Conservation (phyloP, 257 asterid species). For the Nicotiana otophora region DNA sequence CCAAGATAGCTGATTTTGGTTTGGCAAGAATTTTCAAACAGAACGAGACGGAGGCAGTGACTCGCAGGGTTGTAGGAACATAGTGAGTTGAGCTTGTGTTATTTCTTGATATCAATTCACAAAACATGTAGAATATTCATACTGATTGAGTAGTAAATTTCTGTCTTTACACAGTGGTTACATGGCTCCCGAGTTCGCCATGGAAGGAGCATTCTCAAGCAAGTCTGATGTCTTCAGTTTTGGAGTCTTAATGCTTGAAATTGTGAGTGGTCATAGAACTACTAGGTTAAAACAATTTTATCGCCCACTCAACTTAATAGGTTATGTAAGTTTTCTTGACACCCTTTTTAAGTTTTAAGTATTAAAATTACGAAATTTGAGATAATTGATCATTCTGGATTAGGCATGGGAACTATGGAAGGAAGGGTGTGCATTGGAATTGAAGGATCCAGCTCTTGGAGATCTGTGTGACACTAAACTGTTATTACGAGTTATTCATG, state of each 20-base stretch:
- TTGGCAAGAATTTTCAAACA: slow-evolving; percentile 52
- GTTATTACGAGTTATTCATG: slow-evolving; percentile 38
- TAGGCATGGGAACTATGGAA: slow-evolving; percentile 55
- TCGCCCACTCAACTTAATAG: slow-evolving; percentile 49
- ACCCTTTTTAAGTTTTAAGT: neutral
- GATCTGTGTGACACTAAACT: slow-evolving; percentile 26
- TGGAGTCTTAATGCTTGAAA: slow-evolving; percentile 50
- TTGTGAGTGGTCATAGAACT: slow-evolving; percentile 50
- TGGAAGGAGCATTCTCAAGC: slow-evolving; percentile 56
- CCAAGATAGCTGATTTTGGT: slow-evolving; percentile 62
- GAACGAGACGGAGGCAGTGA: slow-evolving; percentile 34
- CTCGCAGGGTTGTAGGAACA: slow-evolving; percentile 48
- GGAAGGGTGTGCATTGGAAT: slow-evolving; percentile 20
- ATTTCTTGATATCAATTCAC: neutral
- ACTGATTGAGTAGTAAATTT: neutral
- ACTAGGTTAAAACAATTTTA: slow-evolving; percentile 32
- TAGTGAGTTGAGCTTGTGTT: slow-evolving; percentile 25
- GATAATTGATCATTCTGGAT: neutral
- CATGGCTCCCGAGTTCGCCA: slow-evolving; percentile 75
- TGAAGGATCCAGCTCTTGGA: slow-evolving; percentile 34
- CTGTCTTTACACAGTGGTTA: slow-evolving; percentile 19
- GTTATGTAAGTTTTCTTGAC: slow-evolving; percentile 35
- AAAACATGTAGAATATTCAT: neutral
- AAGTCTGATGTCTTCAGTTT: slow-evolving; percentile 65
- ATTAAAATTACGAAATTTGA: neutral